Evolutionary conservation across 1,139 yeast species (phyloP).

Genomic region (Suhomyces kunorum): DNA sequence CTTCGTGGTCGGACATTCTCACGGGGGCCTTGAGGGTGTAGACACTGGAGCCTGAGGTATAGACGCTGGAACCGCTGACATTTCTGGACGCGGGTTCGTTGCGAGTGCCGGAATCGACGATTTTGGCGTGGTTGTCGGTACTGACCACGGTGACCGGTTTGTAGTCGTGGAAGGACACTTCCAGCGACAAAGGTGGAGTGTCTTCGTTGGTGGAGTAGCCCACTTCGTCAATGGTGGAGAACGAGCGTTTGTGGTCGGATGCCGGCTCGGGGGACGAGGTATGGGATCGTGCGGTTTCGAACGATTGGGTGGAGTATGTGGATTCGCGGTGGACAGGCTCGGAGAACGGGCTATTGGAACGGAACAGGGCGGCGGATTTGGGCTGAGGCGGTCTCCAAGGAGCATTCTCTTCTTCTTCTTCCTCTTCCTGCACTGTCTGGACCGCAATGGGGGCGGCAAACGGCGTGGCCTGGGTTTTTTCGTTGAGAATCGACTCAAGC

Average conservation of each 20-base stretch:
- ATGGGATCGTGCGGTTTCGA: constrained; percentile 31
- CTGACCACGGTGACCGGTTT: constrained; percentile 8
- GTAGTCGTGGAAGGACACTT: constrained; percentile 25
- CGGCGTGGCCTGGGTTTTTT: constrained; percentile 18
- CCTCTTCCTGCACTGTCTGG: constrained; percentile 28
- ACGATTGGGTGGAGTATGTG: constrained; percentile 29
- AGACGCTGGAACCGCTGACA: constrained; percentile 8
- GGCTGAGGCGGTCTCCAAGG: constrained; percentile 1
- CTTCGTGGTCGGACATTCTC: constrained; percentile 24
- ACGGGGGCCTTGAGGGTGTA: constrained; percentile 4
- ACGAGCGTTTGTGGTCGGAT: constrained; percentile 15
- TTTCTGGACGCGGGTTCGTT: constrained; percentile 10
- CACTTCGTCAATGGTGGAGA: constrained; percentile 22
- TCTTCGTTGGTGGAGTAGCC: constrained; percentile 24
- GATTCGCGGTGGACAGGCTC: constrained; percentile 16
- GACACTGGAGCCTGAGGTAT: constrained; percentile 5
- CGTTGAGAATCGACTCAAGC: constrained; percentile 48
- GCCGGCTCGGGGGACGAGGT: constrained; percentile 6
- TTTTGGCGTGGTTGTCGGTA: constrained; percentile 7
- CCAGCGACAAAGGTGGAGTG: constrained; percentile 30
- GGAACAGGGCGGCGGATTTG: constrained; percentile 3
- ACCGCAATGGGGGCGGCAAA: not conserved
- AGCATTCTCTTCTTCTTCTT: constrained; percentile 14
- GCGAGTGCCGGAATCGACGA: constrained; percentile 10
- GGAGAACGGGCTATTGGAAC: constrained; percentile 9